A percentile compares a stretch with the other conserved stretches of the same genome.
Conservation (phyloP, 495 filamentous ascomycete genomes). For the Penicillium maclennaniae region DNA sequence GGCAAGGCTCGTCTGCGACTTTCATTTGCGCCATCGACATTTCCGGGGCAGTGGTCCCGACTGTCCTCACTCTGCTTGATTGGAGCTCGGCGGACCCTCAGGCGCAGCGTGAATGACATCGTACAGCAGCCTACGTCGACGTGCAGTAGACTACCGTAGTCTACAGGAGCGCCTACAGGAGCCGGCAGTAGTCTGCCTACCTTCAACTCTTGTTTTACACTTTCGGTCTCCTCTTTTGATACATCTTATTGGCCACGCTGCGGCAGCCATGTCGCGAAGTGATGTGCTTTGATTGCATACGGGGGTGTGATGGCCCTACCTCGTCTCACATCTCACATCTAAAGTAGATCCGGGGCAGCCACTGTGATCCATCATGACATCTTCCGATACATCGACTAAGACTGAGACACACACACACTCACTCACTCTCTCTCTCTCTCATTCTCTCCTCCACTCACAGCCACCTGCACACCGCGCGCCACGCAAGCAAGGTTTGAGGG, state of each 20-base stretch:
- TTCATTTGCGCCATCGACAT: background rate
- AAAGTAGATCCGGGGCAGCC: slow-evolving; percentile 23
- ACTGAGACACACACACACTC: background rate
- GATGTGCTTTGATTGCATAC: slow-evolving; percentile 26
- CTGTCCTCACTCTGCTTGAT: background rate
- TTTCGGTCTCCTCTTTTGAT: slow-evolving; percentile 6
- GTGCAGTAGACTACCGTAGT: background rate
- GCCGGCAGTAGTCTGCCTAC: background rate
- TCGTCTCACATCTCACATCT: slow-evolving; percentile 12
- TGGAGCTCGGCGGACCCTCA: background rate
- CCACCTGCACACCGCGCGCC: slow-evolving; percentile 11
- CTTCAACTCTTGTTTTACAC: background rate
- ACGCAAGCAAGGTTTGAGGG: slow-evolving; percentile 22
- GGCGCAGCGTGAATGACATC: background rate
- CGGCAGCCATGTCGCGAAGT: slow-evolving; percentile 24
- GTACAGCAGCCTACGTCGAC: background rate
- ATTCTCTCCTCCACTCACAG: background rate
- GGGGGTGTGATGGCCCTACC: slow-evolving; percentile 21
- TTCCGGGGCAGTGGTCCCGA: background rate
- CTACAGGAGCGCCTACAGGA: background rate
- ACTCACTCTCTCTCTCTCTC: too few species aligned
- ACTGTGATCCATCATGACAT: slow-evolving; percentile 23
- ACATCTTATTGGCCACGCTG: slow-evolving; percentile 20
- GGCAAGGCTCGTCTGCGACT: background rate
- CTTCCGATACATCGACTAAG: slow-evolving; percentile 5